Percentiles rank a stretch among this genome's conserved stretches.
Conservation (phyloP, 2,329 filamentous ascomycete species). For the Penicillium crustosum region DNA sequence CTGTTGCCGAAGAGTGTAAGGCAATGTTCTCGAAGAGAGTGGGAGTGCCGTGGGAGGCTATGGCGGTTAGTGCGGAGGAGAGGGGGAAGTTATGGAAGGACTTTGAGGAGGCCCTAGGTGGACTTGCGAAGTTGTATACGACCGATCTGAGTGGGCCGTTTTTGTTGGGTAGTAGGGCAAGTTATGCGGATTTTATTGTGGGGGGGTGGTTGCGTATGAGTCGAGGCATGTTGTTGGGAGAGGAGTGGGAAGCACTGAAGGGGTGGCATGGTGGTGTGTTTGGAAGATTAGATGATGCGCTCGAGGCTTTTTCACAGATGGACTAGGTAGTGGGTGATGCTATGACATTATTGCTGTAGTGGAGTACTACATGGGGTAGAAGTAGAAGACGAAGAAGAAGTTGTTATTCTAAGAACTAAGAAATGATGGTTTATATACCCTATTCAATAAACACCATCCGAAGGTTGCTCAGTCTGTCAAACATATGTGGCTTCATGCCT, state of each 20-base stretch:
- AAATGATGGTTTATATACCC: too few species aligned
- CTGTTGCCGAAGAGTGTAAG: conserved; percentile 45
- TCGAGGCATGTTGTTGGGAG: conserved; percentile 39
- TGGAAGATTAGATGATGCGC: conserved; percentile 51
- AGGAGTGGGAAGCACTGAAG: conserved; percentile 51
- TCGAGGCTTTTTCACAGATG: conserved; percentile 38
- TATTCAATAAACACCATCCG: too few species aligned
- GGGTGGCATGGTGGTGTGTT: conserved; percentile 55
- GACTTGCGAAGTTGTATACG: conserved; percentile 45
- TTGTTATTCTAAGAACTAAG: too few species aligned
- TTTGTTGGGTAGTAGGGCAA: conserved; percentile 47
- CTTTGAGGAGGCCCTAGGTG: conserved; percentile 46
- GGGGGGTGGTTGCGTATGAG: conserved; percentile 58
- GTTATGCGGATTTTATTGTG: conserved; percentile 59
- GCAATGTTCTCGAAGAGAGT: conserved; percentile 53
- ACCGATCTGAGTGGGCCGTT: conserved; percentile 48
- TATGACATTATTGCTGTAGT: too few species aligned
- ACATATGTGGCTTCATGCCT: too few species aligned
- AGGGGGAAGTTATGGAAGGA: conserved; percentile 41
- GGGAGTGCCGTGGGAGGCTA: conserved; percentile 44
- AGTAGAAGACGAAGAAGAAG: too few species aligned
- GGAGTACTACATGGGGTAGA: too few species aligned
- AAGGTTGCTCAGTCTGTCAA: too few species aligned
- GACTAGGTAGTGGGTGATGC: not conserved
- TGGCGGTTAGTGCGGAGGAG: conserved; percentile 41